A percentile compares a stretch with the other conserved stretches of the same genome.
phyloP scores from a whole-genome alignment of 2,329 filamentous ascomycete species.

The Penicillium sp. region DNA sequence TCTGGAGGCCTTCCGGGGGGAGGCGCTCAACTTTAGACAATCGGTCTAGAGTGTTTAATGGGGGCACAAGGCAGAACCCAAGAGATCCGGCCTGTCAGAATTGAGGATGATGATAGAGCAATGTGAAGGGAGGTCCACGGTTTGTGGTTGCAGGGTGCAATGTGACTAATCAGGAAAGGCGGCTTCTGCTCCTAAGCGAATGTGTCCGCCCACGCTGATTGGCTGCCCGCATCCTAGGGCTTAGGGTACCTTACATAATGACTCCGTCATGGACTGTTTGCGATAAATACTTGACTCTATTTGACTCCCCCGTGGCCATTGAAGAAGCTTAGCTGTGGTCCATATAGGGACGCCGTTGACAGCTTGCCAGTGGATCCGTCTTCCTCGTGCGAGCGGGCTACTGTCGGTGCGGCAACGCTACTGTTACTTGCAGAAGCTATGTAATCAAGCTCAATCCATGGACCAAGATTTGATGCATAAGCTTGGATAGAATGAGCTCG shows the following conservation, averaged over 20 bases:
- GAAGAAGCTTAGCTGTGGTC: too few species aligned
- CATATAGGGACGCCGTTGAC: not conserved
- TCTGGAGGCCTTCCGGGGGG: constrained; percentile 50
- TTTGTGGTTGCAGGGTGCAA: constrained; percentile 35
- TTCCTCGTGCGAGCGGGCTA: constrained; percentile 2
- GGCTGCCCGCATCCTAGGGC: constrained; percentile 34
- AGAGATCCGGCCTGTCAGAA: constrained; percentile 26
- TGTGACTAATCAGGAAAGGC: constrained; percentile 38
- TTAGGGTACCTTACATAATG: constrained; percentile 37
- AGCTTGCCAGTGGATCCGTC: constrained; percentile 1
- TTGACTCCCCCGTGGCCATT: not conserved
- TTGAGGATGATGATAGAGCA: constrained; percentile 30
- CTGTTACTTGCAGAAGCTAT: constrained; percentile 7
- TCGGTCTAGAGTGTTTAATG: constrained; percentile 34
- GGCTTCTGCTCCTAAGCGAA: constrained; percentile 41
- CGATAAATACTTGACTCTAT: not conserved
- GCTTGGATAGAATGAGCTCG: not conserved
- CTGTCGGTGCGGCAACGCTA: not conserved
- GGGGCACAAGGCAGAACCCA: constrained; percentile 40
- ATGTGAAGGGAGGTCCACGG: constrained; percentile 31
- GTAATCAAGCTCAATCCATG: constrained; percentile 10
- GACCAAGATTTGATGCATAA: not conserved
- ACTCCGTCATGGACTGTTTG: constrained; percentile 32
- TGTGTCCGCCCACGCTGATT: constrained; percentile 23
- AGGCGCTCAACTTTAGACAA: constrained; percentile 51